A percentile compares a stretch with the other conserved stretches of the same genome.
Evolutionary conservation across 2,329 filamentous ascomycete species (phyloP).

Genomic region (Colletotrichum horii): DNA sequence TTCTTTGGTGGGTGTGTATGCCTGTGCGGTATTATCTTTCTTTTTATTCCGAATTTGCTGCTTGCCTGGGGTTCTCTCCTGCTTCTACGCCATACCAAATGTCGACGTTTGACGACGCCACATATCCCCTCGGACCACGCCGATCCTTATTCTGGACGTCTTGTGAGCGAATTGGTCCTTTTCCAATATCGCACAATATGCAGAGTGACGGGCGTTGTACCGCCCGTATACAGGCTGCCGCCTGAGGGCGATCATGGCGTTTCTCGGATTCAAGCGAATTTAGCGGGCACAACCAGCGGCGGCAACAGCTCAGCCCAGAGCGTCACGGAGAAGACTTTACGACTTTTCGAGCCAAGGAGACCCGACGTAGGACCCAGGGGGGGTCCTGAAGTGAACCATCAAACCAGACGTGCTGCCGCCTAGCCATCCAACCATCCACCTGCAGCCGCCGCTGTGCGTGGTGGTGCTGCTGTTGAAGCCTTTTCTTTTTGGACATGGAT

Average conservation of each 20-base stretch:
- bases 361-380: background rate
- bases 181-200: background rate
- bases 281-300: background rate
- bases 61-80: background rate
- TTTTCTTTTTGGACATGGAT: background rate
- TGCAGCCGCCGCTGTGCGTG: slow-evolving; percentile 13
- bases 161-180: background rate
- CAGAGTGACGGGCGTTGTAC: background rate
- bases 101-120: slow-evolving; percentile 7
- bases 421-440: slow-evolving; percentile 5
- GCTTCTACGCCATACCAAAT: background rate
- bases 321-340: background rate
- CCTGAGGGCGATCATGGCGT: slow-evolving; percentile 11
- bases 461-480: slow-evolving; percentile 1
- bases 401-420: background rate
- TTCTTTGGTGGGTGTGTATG: background rate
- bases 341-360: background rate
- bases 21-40: background rate
- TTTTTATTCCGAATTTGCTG: background rate
- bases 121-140: background rate
- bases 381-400: background rate
- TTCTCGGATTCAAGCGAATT: slow-evolving; percentile 2
- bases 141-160: background rate
- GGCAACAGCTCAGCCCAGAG: background rate
- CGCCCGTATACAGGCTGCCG: background rate